These are phyloP conservation scores for Solanum microdontum DNA, from an alignment of 257 asterid species.

Conservation along the genomic window DNA sequence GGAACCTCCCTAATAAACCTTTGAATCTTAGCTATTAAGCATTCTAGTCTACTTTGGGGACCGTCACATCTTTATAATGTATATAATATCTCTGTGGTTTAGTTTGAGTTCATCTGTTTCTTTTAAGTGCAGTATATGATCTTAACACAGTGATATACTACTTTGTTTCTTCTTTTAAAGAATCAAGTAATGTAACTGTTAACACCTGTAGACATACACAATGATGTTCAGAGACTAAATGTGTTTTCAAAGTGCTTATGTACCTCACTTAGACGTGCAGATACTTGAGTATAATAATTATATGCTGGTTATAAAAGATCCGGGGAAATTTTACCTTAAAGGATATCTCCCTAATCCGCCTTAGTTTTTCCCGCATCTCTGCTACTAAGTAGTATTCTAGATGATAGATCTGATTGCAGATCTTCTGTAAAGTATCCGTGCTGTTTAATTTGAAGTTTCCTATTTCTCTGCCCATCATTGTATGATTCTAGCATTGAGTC, in stretches of 20 bases:
- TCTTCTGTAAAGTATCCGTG: neutral
- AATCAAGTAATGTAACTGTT: neutral
- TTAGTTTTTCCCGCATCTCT: neutral
- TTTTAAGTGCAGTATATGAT: neutral
- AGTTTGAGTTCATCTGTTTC: neutral
- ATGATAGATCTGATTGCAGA: neutral
- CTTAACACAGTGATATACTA: neutral
- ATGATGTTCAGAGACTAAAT: neutral
- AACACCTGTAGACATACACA: neutral
- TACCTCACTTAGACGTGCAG: neutral
- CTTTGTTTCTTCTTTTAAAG: neutral
- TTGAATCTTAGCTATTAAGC: neutral
- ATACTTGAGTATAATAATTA: neutral
- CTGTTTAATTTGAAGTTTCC: neutral
- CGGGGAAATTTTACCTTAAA: neutral
- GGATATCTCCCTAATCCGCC: too few relatives aligned
- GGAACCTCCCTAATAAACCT: neutral
- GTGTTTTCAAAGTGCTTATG: rapidly evolving
- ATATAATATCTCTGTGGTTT: neutral
- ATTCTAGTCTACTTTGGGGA: neutral
- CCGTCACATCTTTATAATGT: neutral
- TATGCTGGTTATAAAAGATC: neutral
- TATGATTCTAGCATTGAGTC: neutral
- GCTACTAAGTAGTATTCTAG: neutral
- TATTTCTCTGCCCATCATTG: neutral